Percentiles rank a stretch among this genome's conserved stretches.
Evolutionary conservation across 805 yeast genomes (phyloP).

Genomic region (Candida loeiensis): DNA sequence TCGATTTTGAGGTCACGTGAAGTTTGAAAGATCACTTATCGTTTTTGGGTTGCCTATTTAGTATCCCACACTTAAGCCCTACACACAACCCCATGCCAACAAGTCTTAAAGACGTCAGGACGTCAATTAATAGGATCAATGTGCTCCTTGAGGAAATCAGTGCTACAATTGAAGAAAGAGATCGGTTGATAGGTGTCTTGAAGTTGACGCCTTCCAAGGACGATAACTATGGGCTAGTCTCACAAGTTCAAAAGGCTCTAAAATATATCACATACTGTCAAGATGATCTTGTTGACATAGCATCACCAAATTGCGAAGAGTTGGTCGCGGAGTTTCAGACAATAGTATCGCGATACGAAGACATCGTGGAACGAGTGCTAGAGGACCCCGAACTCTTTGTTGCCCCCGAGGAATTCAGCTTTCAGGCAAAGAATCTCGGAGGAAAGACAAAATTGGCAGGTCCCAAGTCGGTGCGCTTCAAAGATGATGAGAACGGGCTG

Average conservation of each 20-base stretch:
- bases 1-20: constrained; percentile 4
- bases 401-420: constrained; percentile 30
- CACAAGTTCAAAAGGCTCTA: constrained; percentile 23
- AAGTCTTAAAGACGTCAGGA: constrained; percentile 18
- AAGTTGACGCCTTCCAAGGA: constrained; percentile 36
- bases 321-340: constrained; percentile 10
- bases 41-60: constrained; percentile 2
- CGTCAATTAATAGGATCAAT: constrained; percentile 17
- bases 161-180: constrained; percentile 32
- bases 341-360: constrained; percentile 18
- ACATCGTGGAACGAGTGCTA: constrained; percentile 15
- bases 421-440: constrained; percentile 7
- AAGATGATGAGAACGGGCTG: constrained; percentile 26
- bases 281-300: constrained; percentile 23
- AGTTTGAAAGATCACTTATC: not conserved
- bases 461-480: constrained; percentile 36
- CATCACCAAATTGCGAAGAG: constrained; percentile 2
- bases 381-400: constrained; percentile 25
- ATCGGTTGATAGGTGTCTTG: constrained; percentile 24
- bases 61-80: too few relatives aligned
- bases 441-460: constrained; percentile 9
- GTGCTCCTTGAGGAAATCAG: constrained; percentile 27
- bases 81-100: constrained; percentile 4
- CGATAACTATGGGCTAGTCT: constrained; percentile 36
- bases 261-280: constrained; percentile 28